Conservation (phyloP, 768 basidiomycete species). For the Amanita jacksonii region DNA sequence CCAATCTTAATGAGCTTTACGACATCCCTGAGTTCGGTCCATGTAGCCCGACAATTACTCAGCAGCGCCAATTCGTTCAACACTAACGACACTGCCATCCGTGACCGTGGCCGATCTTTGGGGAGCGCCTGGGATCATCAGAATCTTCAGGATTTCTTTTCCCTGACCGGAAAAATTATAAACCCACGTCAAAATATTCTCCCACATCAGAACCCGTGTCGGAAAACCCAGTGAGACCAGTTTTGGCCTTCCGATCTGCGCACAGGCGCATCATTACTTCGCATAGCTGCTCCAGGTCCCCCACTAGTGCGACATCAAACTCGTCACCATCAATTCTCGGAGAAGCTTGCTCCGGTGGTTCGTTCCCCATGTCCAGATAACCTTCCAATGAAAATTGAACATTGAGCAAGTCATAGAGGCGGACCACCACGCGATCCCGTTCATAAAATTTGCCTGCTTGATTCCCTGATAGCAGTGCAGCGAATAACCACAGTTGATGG, state of each 20-base stretch:
- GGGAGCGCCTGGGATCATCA: conserved; percentile 26
- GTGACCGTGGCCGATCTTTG: conserved; percentile 27
- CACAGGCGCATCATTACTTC: conserved; percentile 22
- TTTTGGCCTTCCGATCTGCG: conserved; percentile 18
- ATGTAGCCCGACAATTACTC: conserved; percentile 38
- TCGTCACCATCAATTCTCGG: not conserved
- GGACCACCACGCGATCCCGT: not conserved
- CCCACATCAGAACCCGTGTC: conserved; percentile 18
- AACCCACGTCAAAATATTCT: conserved; percentile 28
- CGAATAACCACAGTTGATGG: conserved; percentile 38
- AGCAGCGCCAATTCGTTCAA: conserved; percentile 44
- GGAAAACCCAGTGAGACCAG: conserved; percentile 18
- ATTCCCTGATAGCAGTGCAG: conserved; percentile 19
- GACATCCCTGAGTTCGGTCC: conserved; percentile 21
- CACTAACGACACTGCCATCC: conserved; percentile 34
- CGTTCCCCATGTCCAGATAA: conserved; percentile 3
- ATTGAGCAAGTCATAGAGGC: not conserved
- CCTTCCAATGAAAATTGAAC: not conserved
- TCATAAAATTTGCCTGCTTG: not conserved
- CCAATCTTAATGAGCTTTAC: not conserved
- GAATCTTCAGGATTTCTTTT: no score
- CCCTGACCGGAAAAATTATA: not conserved
- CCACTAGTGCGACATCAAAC: conserved; percentile 8
- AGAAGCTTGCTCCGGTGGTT: not conserved
- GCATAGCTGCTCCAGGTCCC: conserved; percentile 13